Evolutionary conservation across 192 early-diverging fungal genomes (phyloP).

Genomic region (Phycomyces blakesleeanus): DNA sequence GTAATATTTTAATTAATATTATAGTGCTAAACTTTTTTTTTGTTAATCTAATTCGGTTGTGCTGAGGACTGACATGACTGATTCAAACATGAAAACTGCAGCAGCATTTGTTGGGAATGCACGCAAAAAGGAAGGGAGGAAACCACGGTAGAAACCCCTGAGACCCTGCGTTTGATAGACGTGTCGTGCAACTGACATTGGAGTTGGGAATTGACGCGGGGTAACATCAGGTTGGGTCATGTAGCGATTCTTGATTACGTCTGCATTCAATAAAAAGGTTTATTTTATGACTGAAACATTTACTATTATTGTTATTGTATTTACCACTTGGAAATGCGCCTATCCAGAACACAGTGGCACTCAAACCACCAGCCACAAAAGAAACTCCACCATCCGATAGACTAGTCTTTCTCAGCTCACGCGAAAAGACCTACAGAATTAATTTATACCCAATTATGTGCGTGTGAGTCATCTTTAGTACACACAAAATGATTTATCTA

Average conservation of each 20-base stretch:
- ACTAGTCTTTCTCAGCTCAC: slow-evolving; percentile 41
- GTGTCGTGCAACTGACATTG: slow-evolving; percentile 49
- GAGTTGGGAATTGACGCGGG: slow-evolving; percentile 56
- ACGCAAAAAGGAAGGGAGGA: slow-evolving; percentile 84
- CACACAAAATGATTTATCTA: no score
- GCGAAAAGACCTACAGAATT: slow-evolving; percentile 49
- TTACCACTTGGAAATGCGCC: slow-evolving; percentile 37
- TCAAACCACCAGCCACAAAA: slow-evolving; percentile 77
- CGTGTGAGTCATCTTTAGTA: neutral
- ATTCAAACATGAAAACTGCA: slow-evolving; percentile 89
- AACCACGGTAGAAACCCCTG: slow-evolving; percentile 85
- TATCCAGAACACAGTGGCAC: slow-evolving; percentile 90
- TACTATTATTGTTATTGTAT: neutral
- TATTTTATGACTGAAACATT: neutral
- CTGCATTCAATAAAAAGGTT: slow-evolving; percentile 29
- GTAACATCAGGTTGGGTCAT: slow-evolving; percentile 86
- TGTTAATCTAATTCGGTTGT: slow-evolving; percentile 4
- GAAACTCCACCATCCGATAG: slow-evolving; percentile 60
- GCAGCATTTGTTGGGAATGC: slow-evolving; percentile 95
- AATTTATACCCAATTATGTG: slow-evolving; percentile 8
- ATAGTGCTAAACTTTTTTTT: no score
- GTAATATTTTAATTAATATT: no score
- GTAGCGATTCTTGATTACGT: slow-evolving; percentile 90
- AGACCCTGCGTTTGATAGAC: slow-evolving; percentile 71
- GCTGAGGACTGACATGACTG: slow-evolving; percentile 45